Base-by-base conservation (phyloP, 2,329 filamentous ascomycete genomes). In the Hyphodiscus sp. region DNA sequence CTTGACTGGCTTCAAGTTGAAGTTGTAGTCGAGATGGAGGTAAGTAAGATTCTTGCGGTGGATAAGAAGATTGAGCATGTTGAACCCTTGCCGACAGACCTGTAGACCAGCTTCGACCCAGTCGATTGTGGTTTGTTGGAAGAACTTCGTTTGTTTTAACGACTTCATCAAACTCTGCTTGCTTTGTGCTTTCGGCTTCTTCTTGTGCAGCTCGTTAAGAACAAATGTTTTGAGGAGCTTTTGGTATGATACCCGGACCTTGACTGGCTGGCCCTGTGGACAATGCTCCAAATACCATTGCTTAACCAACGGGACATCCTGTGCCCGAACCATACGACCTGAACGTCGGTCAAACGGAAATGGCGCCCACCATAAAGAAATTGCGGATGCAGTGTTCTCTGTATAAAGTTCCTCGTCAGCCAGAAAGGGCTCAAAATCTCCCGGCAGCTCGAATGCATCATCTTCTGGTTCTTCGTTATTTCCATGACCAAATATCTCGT, bases 31-130 rank as follows among this genome's bases (percentile, higher is more conserved):
- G 52, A 99, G 83, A 77, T 99, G 95, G 52, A 99, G 80, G 68
- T 99, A 99, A 0, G 94, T 99, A 63, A 99, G 75, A 70, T 99
- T 99, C 78, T 99, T 99, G 65, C 94, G 87, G 69, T 99, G 94
- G 62, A 99, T 99, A 62, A 99, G 77, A 50, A 99, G 77, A 66
- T 99, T 99, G 55, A 99, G 77, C 92, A 99, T 99, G 74, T 99
- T 99, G 78, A 96, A 99, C 52, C 94, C 94, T 70, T 99, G 94
- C 49, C 94, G 85, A 70, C 94, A 99, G 58, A 99, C 94, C 74
- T 99, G 95, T 67, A 99, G 79, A 74, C 95, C 94, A 63, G 95
- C 94, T 74, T 99, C 94, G 43, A 99, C 94, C 94, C 94, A 99
- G 70, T 99, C 94, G 59, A 99, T 97, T 9, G 90, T 96, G 2